Base-by-base conservation (phyloP, 495 filamentous ascomycete genomes). In the Hypoxylon intermedium region DNA sequence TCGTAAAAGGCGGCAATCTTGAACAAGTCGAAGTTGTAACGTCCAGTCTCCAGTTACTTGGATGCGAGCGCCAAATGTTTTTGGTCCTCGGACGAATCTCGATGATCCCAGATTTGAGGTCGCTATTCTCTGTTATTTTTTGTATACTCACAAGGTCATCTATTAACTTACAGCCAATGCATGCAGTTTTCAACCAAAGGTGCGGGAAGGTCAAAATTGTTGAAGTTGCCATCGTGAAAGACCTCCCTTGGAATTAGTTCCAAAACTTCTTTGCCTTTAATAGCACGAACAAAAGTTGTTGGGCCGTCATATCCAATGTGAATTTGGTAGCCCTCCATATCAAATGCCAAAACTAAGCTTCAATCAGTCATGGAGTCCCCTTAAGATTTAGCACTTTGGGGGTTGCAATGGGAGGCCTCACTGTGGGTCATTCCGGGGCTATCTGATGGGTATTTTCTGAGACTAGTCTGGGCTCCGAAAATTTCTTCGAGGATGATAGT, bases 121-220 rank as follows among this genome's bases (percentile, higher is more conserved):
- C 49, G 16, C 61, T 64, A 28, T 5, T 12, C 28, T 13, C 6
- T 15, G 33, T 64, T 28, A 64, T 54, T 9, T 5, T 6, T 18
- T 6, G 24, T 9, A 26, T 3, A 1, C 2, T 12, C 0, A 19
- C 5, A 19, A 33, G 60, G 5, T 7, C 3, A 26, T 21, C 24
- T 1, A 2, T 6, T 30, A 18, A 54, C 61, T 59, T 23, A 64
- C 61, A 87, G 67, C 87, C 87, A 90, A 62, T 90, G 87, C 1
- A 80, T 60, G 42, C 75, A 83, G 15, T 80, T 66, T 1, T 76
- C 37, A 2, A 85, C 31, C 6, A 89, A 68, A 1, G 67, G 36
- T 0, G 26, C 43, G 2, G 87, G 85, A 16, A 89, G 71, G 58
- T 86, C 83, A 15, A 70, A 76, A 0, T n/a, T n/a, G n/a, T n/a